Percentiles rank a stretch among this genome's conserved stretches.
phyloP scores from a whole-genome alignment of 805 yeast species.

The Brettanomyces bruxellensis region DNA sequence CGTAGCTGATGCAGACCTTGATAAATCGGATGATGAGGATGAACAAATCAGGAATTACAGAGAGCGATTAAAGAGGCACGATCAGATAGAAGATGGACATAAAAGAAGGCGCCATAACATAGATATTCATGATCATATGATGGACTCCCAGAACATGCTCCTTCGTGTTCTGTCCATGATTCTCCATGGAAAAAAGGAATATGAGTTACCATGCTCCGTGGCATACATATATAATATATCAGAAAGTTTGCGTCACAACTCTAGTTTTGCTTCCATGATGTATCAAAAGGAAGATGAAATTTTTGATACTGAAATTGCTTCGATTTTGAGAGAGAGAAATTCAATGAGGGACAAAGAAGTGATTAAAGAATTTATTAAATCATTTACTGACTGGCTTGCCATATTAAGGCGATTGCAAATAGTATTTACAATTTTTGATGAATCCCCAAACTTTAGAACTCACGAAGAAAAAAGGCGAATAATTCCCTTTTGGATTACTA shows the following conservation, averaged over 20 bases:
- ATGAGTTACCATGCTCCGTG: not conserved
- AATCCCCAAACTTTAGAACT: not conserved
- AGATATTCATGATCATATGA: too few species aligned
- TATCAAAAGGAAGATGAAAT: constrained; percentile 5
- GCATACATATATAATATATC: not conserved
- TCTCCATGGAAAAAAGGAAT: too few species aligned
- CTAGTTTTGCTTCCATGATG: constrained; percentile 2
- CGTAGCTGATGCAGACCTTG: too few species aligned
- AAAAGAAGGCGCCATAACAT: too few species aligned
- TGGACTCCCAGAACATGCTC: too few species aligned
- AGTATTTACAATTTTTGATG: constrained; percentile 9
- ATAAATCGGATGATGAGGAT: too few species aligned
- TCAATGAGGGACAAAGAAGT: not conserved
- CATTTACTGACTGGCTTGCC: constrained; percentile 9
- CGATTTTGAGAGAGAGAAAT: constrained; percentile 2
- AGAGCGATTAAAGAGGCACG: too few species aligned
- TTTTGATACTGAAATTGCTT: constrained; percentile 6
- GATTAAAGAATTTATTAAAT: constrained; percentile 3
- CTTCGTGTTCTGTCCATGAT: too few species aligned
- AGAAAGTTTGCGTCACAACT: not conserved
- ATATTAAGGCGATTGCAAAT: constrained; percentile 5
- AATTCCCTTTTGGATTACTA: not conserved
- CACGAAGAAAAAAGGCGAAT: not conserved
- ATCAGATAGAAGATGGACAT: too few species aligned
- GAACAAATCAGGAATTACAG: too few species aligned